A percentile compares a stretch with the other conserved stretches of the same genome.
These are phyloP conservation scores for Nigrograna mackinnonii DNA, from an alignment of 2,329 filamentous ascomycete species.

Conservation along the genomic window DNA sequence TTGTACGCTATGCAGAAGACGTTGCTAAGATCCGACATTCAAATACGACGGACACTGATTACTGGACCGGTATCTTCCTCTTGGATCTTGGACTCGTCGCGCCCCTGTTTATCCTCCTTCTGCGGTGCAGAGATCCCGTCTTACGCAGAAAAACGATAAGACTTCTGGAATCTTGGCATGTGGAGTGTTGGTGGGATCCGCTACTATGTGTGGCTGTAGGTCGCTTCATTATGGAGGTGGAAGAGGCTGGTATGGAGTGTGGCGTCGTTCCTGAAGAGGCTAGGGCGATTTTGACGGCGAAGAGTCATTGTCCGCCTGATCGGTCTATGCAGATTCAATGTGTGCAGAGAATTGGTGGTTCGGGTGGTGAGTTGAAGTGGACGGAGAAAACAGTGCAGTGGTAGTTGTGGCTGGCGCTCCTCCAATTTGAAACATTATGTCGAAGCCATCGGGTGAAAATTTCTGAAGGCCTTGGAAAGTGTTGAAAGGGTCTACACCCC, in stretches of 20 bases:
- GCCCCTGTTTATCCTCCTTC: slow-evolving; percentile 10
- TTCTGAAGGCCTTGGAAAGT: too few relatives aligned
- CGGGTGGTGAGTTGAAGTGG: slow-evolving; percentile 7
- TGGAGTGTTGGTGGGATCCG: slow-evolving; percentile 17
- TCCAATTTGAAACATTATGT: too few relatives aligned
- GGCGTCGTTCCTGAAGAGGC: slow-evolving; percentile 9
- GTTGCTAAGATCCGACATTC: slow-evolving; percentile 6
- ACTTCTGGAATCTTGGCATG: slow-evolving; percentile 13
- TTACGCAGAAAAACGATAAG: slow-evolving; percentile 9
- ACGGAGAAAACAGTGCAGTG: slow-evolving; percentile 9
- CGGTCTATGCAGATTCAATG: slow-evolving; percentile 10
- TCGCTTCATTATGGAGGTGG: slow-evolving; percentile 12
- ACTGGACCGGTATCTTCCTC: slow-evolving; percentile 9
- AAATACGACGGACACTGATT: slow-evolving; percentile 3
- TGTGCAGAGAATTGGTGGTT: slow-evolving; percentile 9
- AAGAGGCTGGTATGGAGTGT: slow-evolving; percentile 11
- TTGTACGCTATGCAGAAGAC: slow-evolving; percentile 10
- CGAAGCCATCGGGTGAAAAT: too few relatives aligned
- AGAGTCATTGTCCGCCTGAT: slow-evolving; percentile 10
- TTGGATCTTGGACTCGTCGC: slow-evolving; percentile 13
- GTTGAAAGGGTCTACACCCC: too few relatives aligned
- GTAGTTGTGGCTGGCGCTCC: too few relatives aligned
- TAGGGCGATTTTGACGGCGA: slow-evolving; percentile 12
- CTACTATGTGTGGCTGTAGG: slow-evolving; percentile 10
- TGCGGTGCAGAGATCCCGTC: slow-evolving; percentile 11